Percentiles rank a stretch among this genome's conserved stretches.
These are phyloP conservation scores for Musa schizocarpa DNA, from an alignment of 176 grass and related monocot species.

Conservation along the genomic window DNA sequence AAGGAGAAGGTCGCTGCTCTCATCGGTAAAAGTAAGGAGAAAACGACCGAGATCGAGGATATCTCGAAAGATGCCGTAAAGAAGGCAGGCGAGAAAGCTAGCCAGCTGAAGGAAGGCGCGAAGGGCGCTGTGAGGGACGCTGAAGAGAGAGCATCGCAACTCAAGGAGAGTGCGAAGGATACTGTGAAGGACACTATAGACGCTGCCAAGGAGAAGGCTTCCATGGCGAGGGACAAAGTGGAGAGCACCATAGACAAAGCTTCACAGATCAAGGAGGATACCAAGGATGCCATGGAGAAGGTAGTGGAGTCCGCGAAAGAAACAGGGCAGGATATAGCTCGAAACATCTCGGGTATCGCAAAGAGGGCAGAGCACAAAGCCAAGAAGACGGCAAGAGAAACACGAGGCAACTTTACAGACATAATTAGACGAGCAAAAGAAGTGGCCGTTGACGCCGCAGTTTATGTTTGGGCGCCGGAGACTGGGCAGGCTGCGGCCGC, in stretches of 20 bases:
- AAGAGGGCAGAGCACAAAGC: constrained; percentile 11
- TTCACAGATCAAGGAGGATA: not conserved
- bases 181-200: not conserved
- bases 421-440: constrained; percentile 37
- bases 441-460: constrained; percentile 40
- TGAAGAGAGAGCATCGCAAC: constrained; percentile 16
- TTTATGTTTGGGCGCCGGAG: constrained; percentile 25
- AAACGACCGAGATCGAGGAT: constrained; percentile 15
- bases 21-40: constrained; percentile 11
- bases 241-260: constrained; percentile 23
- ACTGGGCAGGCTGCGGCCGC: constrained; percentile 27
- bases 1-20: constrained; percentile 24
- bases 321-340: not conserved
- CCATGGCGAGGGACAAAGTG: constrained; percentile 12
- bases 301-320: constrained; percentile 19
- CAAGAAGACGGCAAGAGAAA: constrained; percentile 24
- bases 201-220: constrained; percentile 27
- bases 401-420: constrained; percentile 47
- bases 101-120: constrained; percentile 24
- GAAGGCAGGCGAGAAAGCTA: not conserved
- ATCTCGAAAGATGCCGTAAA: constrained; percentile 18
- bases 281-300: constrained; percentile 24
- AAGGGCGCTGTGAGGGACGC: constrained; percentile 8
- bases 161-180: constrained; percentile 11
- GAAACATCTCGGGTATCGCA: not conserved